Conservation (phyloP, 2,329 filamentous ascomycete species). For the Orbilia ellipsospora region DNA sequence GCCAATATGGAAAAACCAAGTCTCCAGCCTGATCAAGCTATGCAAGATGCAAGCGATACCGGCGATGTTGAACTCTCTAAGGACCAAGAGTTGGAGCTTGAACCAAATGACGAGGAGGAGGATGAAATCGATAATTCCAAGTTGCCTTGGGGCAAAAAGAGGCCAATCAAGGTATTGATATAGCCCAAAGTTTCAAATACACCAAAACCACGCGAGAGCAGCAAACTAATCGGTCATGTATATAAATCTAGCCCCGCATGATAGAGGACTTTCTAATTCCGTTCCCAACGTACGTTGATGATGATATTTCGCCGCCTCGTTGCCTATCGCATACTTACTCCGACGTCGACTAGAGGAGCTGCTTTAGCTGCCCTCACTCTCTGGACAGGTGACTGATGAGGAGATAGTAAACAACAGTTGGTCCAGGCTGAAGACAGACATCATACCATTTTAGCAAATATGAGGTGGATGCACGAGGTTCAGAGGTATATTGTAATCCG, state of each 20-base stretch:
- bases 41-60: background rate
- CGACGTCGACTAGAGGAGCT: background rate
- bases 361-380: background rate
- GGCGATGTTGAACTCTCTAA: background rate
- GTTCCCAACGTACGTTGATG: conserved; percentile 27
- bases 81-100: background rate
- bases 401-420: conserved; percentile 22
- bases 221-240: background rate
- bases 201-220: background rate
- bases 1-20: background rate
- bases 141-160: conserved; percentile 33
- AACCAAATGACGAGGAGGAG: background rate
- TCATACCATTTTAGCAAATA: conserved; percentile 34
- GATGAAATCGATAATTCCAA: conserved; percentile 24
- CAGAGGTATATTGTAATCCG: conserved; percentile 9
- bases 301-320: background rate
- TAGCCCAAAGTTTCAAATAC: background rate
- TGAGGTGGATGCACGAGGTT: conserved; percentile 39
- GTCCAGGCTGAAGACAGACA: conserved; percentile 28
- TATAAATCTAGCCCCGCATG: conserved; percentile 14
- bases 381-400: conserved; percentile 17
- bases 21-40: background rate
- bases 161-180: conserved; percentile 25
- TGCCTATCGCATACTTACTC: conserved; percentile 1
- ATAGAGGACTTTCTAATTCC: conserved; percentile 35